phyloP scores from a whole-genome alignment of 176 grass and related monocot genomes.

The Musa itinerans region DNA sequence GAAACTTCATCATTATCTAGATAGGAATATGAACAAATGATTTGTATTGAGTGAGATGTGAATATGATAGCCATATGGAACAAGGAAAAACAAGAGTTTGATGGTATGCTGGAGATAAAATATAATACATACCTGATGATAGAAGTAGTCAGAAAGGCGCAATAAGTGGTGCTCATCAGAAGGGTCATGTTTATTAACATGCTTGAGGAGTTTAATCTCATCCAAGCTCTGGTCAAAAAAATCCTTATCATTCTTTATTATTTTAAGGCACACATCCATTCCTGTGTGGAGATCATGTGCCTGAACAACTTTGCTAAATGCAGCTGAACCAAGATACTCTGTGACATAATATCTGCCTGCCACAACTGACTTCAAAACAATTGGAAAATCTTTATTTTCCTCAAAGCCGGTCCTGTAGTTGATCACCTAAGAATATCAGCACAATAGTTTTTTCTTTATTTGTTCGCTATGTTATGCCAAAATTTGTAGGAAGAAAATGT shows the following conservation, averaged over 20 bases:
- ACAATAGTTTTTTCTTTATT: slow-evolving; percentile 17
- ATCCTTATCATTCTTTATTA: slow-evolving; percentile 99
- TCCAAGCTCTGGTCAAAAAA: slow-evolving; percentile 97
- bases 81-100: background rate
- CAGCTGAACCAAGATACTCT: slow-evolving; percentile 89
- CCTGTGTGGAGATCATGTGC: slow-evolving; percentile 81
- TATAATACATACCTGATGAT: slow-evolving; percentile 61
- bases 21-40: background rate
- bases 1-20: too few species aligned
- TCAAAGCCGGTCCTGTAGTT: slow-evolving; percentile 91
- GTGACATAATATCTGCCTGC: slow-evolving; percentile 91
- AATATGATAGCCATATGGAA: background rate
- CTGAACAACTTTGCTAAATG: slow-evolving; percentile 95
- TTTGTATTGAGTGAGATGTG: background rate
- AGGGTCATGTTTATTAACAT: slow-evolving; percentile 88
- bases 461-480: slow-evolving; percentile 14
- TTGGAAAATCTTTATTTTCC: slow-evolving; percentile 87
- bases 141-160: slow-evolving; percentile 95
- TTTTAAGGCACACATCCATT: slow-evolving; percentile 86
- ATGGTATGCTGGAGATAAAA: background rate
- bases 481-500: slow-evolving; percentile 4
- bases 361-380: slow-evolving; percentile 73
- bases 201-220: slow-evolving; percentile 96
- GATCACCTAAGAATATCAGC: slow-evolving; percentile 35
- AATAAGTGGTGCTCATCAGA: slow-evolving; percentile 65